Conservation (phyloP, 1,284 basidiomycete genomes). For the Malassezia pachydermatis region DNA sequence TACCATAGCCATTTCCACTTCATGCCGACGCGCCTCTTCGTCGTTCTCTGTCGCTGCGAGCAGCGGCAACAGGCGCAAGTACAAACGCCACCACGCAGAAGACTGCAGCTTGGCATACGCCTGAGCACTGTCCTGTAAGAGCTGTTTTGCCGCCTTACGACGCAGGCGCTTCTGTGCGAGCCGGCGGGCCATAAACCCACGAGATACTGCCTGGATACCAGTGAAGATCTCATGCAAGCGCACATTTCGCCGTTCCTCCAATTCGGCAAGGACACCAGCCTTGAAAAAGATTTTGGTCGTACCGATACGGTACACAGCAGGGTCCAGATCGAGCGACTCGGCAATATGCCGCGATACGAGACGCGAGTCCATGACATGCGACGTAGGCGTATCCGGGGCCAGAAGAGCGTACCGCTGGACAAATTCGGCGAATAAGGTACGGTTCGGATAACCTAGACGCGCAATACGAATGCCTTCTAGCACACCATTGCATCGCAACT, state of each 20-base stretch:
- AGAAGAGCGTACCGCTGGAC: constrained; percentile 92
- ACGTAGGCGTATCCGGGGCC: constrained; percentile 80
- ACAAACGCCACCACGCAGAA: constrained; percentile 99
- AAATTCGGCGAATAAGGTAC: constrained; percentile 93
- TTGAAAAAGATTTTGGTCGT: constrained; percentile 99
- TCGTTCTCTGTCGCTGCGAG: constrained; percentile 85
- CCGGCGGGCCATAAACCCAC: constrained; percentile 74
- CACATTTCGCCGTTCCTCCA: constrained; percentile 83
- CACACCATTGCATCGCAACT: constrained; percentile 95
- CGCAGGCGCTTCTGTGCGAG: constrained; percentile 93
- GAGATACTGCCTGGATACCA: constrained; percentile 69
- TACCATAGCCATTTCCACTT: constrained; percentile 65
- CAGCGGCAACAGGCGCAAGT: constrained; percentile 80
- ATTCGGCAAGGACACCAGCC: constrained; percentile 91
- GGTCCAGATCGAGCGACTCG: constrained; percentile 75
- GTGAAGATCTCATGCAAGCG: constrained; percentile 82
- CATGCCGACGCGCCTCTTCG: constrained; percentile 79
- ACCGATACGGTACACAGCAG: constrained; percentile 75
- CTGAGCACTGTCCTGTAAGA: constrained; percentile 85
- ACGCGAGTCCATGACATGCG: constrained; percentile 92
- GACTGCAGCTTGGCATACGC: constrained; percentile 71
- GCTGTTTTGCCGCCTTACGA: constrained; percentile 77
- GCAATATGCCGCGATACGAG: constrained; percentile 92
- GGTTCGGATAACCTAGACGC: constrained; percentile 89
- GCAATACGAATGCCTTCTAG: constrained; percentile 98